Percentiles rank a stretch among this genome's conserved stretches.
Conservation (phyloP, 2,329 filamentous ascomycete genomes). For the Fusarium luffae region DNA sequence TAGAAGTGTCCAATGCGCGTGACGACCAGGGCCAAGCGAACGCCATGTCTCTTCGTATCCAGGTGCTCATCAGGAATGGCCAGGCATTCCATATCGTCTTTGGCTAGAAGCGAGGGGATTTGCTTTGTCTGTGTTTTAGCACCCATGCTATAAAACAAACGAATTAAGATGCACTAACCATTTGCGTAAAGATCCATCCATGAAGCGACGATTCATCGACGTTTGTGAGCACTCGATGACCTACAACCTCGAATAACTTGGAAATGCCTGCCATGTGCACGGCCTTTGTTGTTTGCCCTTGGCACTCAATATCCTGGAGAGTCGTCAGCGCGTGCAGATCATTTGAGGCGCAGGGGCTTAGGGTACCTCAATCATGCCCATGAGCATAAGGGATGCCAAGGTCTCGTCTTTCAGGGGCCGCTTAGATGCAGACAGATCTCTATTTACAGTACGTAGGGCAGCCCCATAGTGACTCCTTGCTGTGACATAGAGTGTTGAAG, state of each 20-base stretch:
- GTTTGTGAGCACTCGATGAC: conserved; percentile 12
- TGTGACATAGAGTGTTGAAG: conserved; percentile 27
- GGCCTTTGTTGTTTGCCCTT: conserved; percentile 26
- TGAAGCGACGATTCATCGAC: conserved; percentile 4
- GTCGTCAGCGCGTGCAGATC: conserved; percentile 9
- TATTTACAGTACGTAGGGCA: conserved; percentile 25
- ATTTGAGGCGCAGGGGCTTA: background rate
- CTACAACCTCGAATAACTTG: conserved; percentile 26
- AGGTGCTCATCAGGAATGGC: conserved; percentile 13
- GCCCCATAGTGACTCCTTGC: conserved; percentile 25
- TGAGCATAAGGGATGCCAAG: conserved; percentile 26
- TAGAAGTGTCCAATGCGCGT: conserved; percentile 31
- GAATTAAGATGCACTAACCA: conserved; percentile 26
- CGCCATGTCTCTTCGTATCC: conserved; percentile 3
- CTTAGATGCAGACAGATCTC: conserved; percentile 21
- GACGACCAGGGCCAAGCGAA: conserved; percentile 20
- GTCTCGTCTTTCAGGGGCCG: conserved; percentile 25
- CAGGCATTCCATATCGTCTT: conserved; percentile 22
- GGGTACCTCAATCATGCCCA: conserved; percentile 31
- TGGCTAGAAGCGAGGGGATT: conserved; percentile 19
- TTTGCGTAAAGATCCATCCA: conserved; percentile 27
- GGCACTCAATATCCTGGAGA: conserved; percentile 30
- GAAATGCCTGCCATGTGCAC: conserved; percentile 33
- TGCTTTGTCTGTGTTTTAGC: conserved; percentile 21
- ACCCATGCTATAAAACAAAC: background rate